Base-by-base conservation (phyloP, 2,329 filamentous ascomycete genomes). In the Botrytis byssoidea region DNA sequence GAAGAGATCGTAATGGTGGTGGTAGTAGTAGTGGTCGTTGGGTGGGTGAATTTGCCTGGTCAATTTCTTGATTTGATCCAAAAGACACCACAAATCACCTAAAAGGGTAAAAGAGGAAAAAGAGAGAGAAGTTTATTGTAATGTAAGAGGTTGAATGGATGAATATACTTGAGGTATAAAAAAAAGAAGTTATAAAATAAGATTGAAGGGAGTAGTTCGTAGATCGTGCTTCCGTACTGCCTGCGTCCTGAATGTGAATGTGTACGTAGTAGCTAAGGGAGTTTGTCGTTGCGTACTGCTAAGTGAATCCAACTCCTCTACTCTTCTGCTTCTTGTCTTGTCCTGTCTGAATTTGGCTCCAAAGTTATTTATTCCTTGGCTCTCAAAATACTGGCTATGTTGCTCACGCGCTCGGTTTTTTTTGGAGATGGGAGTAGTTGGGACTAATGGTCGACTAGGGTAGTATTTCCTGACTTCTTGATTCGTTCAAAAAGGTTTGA, bases 361-460 rank as follows among this genome's bases (percentile, higher is more conserved):
- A 35, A 63, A 42, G 22, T 37, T 40, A 63, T 42, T 40, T n/a
- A 40, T 42, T 63, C 60, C 61, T 64, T 64, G 61, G 37, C 61
- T 64, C 37, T n/a, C 37, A 40, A 29, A 42, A 44, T 29, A 64
- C 61, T 64, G 61, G 18, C 61, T 44, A 20, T 57, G 51, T 18
- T 64, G 37, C 37, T 64, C 61, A 64, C 61, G 61, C 61, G 61
- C 61, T 64, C 61, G 61, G 14, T 64, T 44, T 64, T 64, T 64
- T 29, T 29, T 18, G 60, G 37, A 44, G 37, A 64, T 64, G 25
- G 25, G 25, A 63, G 59, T 61, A 63, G 35, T 63, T 63, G 37
- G 37, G 37, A 63, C 60, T 64, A 64, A 64, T 64, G 14, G 25
- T 64, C 61, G 61, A 42, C 61, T 20, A 22, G 61, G 61, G 61